A percentile compares a stretch with the other conserved stretches of the same genome.
phyloP scores from a whole-genome alignment of 805 yeast species.

The Spathaspora girioi region DNA sequence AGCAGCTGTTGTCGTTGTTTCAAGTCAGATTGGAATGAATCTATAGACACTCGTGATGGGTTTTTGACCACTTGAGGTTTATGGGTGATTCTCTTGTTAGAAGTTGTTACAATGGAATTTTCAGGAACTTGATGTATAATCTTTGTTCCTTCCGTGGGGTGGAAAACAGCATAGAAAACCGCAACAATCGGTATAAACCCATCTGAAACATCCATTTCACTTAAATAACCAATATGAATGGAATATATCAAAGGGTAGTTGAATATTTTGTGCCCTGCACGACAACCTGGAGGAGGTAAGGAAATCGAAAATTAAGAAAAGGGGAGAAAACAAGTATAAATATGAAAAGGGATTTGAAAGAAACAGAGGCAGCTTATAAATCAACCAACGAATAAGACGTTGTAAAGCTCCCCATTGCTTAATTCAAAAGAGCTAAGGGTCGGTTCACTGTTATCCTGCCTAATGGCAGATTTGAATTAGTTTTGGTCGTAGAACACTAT shows the following conservation, averaged over 20 bases:
- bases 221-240: not conserved
- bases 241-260: too few species aligned
- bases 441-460: too few species aligned
- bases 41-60: constrained; percentile 1
- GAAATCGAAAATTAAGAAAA: too few species aligned
- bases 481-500: too few species aligned
- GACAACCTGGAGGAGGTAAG: too few species aligned
- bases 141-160: constrained; percentile 93
- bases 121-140: constrained; percentile 88
- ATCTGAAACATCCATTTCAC: constrained; percentile 34
- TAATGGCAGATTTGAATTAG: too few species aligned
- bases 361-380: too few species aligned
- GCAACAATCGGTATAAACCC: constrained; percentile 91
- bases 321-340: not conserved
- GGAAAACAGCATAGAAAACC: constrained; percentile 86
- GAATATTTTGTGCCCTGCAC: not conserved
- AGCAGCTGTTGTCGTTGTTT: not conserved
- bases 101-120: constrained; percentile 48
- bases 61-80: not conserved
- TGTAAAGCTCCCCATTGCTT: too few species aligned
- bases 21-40: not conserved
- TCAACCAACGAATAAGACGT: too few species aligned
- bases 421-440: too few species aligned
- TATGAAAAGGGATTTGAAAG: too few species aligned
- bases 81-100: not conserved